These are phyloP conservation scores for Rhodotorula paludigena DNA, from an alignment of 768 basidiomycete species.

Conservation along the genomic window DNA sequence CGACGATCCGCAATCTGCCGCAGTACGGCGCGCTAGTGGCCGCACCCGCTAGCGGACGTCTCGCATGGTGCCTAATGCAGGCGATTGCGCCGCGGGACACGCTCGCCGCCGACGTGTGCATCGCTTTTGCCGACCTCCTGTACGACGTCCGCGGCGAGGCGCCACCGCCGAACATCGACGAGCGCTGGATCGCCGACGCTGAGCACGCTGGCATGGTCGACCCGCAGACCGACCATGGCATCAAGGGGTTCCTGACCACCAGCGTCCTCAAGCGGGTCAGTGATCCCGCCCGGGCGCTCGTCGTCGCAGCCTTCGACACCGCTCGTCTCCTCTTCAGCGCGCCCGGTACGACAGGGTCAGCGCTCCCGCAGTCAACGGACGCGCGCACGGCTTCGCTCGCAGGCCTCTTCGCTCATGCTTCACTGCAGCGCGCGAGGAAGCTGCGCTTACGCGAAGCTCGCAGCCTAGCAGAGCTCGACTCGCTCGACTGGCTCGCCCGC, in stretches of 20 bases:
- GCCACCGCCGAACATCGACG: constrained; percentile 9
- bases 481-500: background rate
- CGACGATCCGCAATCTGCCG: background rate
- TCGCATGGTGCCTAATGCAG: constrained; percentile 23
- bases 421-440: constrained; percentile 6
- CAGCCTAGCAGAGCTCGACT: background rate
- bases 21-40: background rate
- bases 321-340: constrained; percentile 14
- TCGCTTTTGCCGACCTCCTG: constrained; percentile 34
- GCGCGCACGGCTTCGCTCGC: background rate
- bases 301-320: constrained; percentile 10
- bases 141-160: constrained; percentile 11
- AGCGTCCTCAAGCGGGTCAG: constrained; percentile 4
- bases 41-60: background rate
- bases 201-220: background rate
- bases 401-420: background rate
- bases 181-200: background rate
- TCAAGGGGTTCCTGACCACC: constrained; percentile 12
- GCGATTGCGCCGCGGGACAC: background rate
- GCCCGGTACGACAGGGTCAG: too few species aligned
- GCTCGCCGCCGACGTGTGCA: background rate
- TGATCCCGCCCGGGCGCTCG: background rate
- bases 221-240: constrained; percentile 7
- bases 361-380: too few species aligned
- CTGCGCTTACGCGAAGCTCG: background rate